These are phyloP conservation scores for Yamadazyma triangularis DNA, from an alignment of 1,139 yeast genomes.

Conservation along the genomic window DNA sequence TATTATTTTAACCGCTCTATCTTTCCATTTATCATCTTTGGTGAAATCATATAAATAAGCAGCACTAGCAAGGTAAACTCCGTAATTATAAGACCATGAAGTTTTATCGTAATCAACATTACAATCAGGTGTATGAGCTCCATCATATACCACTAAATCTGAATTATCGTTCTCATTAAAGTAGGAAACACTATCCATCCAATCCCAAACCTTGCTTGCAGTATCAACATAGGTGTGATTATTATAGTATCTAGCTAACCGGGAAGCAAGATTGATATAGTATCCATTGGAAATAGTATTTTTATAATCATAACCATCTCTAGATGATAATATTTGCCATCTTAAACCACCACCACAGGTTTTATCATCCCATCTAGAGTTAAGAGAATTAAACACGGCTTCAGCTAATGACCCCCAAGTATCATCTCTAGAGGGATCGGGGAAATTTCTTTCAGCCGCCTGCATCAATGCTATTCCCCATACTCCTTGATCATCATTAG, in stretches of 20 bases:
- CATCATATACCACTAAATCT: conserved; percentile 57
- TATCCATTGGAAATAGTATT: conserved; percentile 77
- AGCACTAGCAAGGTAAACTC: conserved; percentile 63
- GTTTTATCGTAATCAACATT: conserved; percentile 46
- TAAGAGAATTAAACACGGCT: conserved; percentile 73
- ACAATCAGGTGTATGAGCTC: conserved; percentile 48
- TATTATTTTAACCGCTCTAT: conserved; percentile 47
- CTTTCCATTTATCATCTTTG: conserved; percentile 50
- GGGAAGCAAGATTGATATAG: conserved; percentile 70
- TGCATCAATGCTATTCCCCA: conserved; percentile 62
- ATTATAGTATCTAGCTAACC: conserved; percentile 68
- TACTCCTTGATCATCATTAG: conserved; percentile 70
- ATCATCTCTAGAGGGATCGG: conserved; percentile 41
- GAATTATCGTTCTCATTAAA: conserved; percentile 38
- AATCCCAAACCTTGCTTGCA: conserved; percentile 65
- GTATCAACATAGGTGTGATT: conserved; percentile 59
- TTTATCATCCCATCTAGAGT: conserved; percentile 65
- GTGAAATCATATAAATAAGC: conserved; percentile 71
- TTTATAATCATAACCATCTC: conserved; percentile 73
- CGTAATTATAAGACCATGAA: conserved; percentile 83
- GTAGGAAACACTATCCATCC: conserved; percentile 50
- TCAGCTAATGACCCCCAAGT: conserved; percentile 69
- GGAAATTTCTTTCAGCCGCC: conserved; percentile 59
- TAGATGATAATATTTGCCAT: conserved; percentile 82
- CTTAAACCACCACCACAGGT: conserved; percentile 74